Conservation (phyloP, 441 rosid genomes). For the Rhodomyrtus psidioides region DNA sequence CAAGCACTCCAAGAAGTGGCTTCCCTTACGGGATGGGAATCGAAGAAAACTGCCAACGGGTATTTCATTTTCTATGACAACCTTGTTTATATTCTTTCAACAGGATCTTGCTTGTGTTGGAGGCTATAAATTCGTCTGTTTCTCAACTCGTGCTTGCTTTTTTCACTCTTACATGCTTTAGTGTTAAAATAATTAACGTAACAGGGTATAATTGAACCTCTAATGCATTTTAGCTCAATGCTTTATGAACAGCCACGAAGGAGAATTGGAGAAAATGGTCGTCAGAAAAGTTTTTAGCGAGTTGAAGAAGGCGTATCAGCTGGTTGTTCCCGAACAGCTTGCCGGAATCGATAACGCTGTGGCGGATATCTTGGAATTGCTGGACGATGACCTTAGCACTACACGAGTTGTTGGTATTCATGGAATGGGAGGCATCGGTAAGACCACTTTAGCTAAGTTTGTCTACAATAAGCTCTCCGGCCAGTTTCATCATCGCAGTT, state of each 20-base stretch:
- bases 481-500: neutral
- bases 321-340: neutral
- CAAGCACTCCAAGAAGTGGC: neutral
- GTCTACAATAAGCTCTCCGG: neutral
- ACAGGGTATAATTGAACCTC: neutral
- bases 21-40: neutral
- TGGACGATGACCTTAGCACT: accelerated
- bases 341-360: neutral
- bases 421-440: neutral
- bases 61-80: neutral
- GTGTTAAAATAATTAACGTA: neutral
- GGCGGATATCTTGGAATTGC: neutral
- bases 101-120: neutral
- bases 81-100: neutral
- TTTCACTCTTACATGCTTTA: neutral
- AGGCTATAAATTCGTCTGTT: neutral
- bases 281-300: neutral
- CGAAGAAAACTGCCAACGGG: neutral
- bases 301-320: neutral
- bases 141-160: neutral
- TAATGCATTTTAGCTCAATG: neutral
- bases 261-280: neutral
- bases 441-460: neutral
- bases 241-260: neutral
- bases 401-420: neutral